A percentile compares a stretch with the other conserved stretches of the same genome.
Evolutionary conservation across 2,329 filamentous ascomycete species (phyloP).

Genomic region (Arthrinium puccinioides): DNA sequence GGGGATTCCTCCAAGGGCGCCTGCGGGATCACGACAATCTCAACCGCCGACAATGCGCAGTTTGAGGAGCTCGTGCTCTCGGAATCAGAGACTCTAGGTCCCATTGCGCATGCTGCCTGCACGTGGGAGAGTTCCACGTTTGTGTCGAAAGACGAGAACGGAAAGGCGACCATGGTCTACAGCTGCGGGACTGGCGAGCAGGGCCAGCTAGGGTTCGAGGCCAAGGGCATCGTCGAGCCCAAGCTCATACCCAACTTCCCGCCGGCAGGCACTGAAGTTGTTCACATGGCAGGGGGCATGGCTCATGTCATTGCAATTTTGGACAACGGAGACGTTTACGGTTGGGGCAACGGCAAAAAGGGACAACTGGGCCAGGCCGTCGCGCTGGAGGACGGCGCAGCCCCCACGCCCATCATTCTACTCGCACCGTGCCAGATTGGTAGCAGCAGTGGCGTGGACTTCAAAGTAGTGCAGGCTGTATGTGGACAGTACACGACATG

Average conservation of each 20-base stretch:
- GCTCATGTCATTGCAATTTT: constrained; percentile 70
- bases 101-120: constrained; percentile 49
- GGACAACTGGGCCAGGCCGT: constrained; percentile 65
- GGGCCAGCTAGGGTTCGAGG: constrained; percentile 58
- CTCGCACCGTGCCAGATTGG: constrained; percentile 15
- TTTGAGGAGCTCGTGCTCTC: constrained; percentile 33
- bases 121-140: constrained; percentile 73
- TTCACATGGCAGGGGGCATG: constrained; percentile 65
- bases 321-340: constrained; percentile 69
- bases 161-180: constrained; percentile 44
- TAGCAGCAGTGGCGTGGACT: constrained; percentile 50
- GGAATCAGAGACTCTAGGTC: constrained; percentile 16
- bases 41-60: constrained; percentile 20
- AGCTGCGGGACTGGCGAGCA: constrained; percentile 60
- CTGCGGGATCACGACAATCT: constrained; percentile 36
- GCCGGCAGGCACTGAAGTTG: constrained; percentile 47
- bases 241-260: constrained; percentile 56
- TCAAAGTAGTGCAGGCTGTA: constrained; percentile 58
- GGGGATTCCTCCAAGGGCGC: constrained; percentile 53
- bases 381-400: constrained; percentile 6
- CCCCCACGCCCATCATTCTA: constrained; percentile 5
- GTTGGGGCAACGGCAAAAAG: constrained; percentile 84
- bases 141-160: constrained; percentile 38
- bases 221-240: constrained; percentile 7
- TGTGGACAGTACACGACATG: constrained; percentile 86